Conservation (phyloP, 2,329 filamentous ascomycete genomes). For the Dendrostoma leiphaemia region DNA sequence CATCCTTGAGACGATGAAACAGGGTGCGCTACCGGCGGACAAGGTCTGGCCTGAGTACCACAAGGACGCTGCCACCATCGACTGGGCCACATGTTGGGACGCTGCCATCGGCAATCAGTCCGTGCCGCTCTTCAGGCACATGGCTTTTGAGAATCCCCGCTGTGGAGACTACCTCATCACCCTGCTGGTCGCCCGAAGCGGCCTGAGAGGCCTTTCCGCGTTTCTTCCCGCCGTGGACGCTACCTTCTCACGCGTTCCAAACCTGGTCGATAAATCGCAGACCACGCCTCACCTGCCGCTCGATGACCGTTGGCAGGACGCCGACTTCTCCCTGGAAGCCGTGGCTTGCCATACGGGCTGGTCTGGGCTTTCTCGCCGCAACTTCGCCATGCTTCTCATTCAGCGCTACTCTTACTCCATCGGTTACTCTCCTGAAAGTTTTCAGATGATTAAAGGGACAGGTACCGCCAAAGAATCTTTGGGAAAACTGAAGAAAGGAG, state of each 20-base stretch:
- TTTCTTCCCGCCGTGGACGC: not conserved
- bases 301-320: not conserved
- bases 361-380: not conserved
- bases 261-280: not conserved
- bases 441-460: not conserved
- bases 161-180: constrained; percentile 2
- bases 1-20: not conserved
- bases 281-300: not conserved
- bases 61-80: not conserved
- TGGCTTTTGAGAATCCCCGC: not conserved
- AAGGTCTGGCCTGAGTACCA: not conserved
- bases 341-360: not conserved
- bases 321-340: not conserved
- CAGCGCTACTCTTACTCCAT: constrained; percentile 1
- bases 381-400: not conserved
- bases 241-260: not conserved
- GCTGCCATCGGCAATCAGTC: not conserved
- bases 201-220: not conserved
- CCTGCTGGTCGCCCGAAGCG: not conserved
- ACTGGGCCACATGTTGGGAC: not conserved
- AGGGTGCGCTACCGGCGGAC: not conserved
- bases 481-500: not conserved
- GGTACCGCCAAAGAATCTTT: not conserved
- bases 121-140: not conserved
- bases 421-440: not conserved